A percentile compares a stretch with the other conserved stretches of the same genome.
phyloP scores from a whole-genome alignment of 2,329 filamentous ascomycete genomes.

The Stagonosporopsis cucurbitacearum region DNA sequence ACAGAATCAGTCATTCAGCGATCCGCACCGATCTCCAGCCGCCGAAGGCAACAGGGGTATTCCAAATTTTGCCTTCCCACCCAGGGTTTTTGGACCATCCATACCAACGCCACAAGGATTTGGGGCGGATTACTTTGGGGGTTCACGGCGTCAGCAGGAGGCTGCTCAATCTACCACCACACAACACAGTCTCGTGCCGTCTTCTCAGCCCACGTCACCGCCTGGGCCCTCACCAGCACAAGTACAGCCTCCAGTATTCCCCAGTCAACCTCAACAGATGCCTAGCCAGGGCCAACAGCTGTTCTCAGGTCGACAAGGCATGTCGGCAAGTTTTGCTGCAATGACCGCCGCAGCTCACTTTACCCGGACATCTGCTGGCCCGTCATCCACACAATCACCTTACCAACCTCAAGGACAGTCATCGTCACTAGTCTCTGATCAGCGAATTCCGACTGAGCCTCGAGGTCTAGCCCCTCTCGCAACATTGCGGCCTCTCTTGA shows the following conservation, averaged over 20 bases:
- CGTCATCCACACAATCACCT: background rate
- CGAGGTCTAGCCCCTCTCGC: background rate
- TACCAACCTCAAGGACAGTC: background rate
- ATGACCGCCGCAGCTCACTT: background rate
- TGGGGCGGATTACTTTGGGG: background rate
- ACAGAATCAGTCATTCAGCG: background rate
- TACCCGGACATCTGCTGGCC: too few species aligned
- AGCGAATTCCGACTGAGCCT: background rate
- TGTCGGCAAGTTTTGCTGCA: background rate
- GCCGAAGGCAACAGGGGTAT: background rate
- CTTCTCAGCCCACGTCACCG: background rate
- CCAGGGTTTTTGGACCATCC: background rate
- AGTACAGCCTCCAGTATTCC: background rate
- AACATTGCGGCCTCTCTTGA: background rate
- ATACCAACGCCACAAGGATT: background rate
- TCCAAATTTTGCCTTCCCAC: background rate
- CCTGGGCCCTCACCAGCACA: background rate
- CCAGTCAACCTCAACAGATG: background rate
- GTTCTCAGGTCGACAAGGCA: background rate
- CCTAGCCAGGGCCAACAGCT: background rate
- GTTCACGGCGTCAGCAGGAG: constrained; percentile 6
- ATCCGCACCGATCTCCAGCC: background rate
- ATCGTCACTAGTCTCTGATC: background rate
- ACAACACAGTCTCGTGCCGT: background rate
- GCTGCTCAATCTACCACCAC: background rate